Evolutionary conservation across 176 grass and related monocot genomes (phyloP).

Genomic region (Lolium rigidum): DNA sequence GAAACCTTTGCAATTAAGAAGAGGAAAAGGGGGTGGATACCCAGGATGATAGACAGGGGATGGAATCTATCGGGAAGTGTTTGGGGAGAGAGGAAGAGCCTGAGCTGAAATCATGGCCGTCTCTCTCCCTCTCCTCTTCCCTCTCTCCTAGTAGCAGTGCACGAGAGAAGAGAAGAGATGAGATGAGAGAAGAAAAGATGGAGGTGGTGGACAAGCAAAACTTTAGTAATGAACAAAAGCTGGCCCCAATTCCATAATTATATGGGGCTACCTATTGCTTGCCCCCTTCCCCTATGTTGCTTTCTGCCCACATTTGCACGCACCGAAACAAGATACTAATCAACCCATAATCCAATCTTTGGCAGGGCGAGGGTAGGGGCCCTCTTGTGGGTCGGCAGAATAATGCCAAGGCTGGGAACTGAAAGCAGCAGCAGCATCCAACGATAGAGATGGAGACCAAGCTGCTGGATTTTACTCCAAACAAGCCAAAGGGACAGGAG

Average conservation of each 20-base stretch:
- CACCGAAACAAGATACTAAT: slow-evolving; percentile 48
- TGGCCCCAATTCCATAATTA: slow-evolving; percentile 49
- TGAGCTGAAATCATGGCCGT: slow-evolving; percentile 52
- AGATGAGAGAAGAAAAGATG: background rate
- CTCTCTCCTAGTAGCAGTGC: background rate
- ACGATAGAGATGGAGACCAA: slow-evolving; percentile 29
- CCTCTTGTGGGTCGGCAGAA: slow-evolving; percentile 17
- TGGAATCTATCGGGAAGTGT: slow-evolving; percentile 77
- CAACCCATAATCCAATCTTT: slow-evolving; percentile 56
- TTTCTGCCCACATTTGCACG: slow-evolving; percentile 58
- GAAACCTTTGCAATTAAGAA: slow-evolving; percentile 69
- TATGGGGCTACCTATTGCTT: slow-evolving; percentile 27
- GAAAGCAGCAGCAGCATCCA: slow-evolving; percentile 25
- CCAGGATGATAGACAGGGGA: slow-evolving; percentile 61
- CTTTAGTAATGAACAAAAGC: slow-evolving; percentile 55
- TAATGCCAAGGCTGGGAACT: slow-evolving; percentile 52
- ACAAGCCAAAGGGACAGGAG: background rate
- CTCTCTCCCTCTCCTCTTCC: background rate
- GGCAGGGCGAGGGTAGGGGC: background rate
- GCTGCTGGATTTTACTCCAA: slow-evolving; percentile 30
- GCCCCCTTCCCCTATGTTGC: slow-evolving; percentile 43
- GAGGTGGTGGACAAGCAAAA: slow-evolving; percentile 31
- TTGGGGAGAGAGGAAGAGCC: background rate
- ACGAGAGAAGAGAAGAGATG: background rate
- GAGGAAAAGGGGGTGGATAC: slow-evolving; percentile 43